Evolutionary conservation across 345 rosid genomes (phyloP).

Genomic region (Gynandropsis gynandra): DNA sequence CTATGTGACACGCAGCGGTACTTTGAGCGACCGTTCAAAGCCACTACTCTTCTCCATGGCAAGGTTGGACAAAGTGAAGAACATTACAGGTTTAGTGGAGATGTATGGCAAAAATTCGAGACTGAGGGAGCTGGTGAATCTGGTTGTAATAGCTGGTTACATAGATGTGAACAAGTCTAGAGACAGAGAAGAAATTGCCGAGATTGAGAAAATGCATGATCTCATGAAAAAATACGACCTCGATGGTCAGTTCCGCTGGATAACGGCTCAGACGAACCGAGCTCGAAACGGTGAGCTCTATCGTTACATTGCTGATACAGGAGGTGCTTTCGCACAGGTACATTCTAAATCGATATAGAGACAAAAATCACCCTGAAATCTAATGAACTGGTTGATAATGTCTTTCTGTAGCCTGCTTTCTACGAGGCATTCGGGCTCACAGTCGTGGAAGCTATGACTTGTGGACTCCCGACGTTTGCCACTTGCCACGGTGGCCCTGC

Average conservation of each 20-base stretch:
- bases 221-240: conserved; percentile 58
- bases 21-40: conserved; percentile 62
- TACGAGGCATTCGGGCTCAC: conserved; percentile 99
- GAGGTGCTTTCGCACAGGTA: conserved; percentile 93
- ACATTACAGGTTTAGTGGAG: conserved; percentile 90
- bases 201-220: conserved; percentile 83
- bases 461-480: conserved; percentile 93
- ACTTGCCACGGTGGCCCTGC: conserved; percentile 97
- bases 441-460: conserved; percentile 97
- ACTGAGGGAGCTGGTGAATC: conserved; percentile 82
- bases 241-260: conserved; percentile 92
- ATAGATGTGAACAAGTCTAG: conserved; percentile 67
- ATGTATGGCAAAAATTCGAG: conserved; percentile 53
- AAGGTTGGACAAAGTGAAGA: conserved; percentile 85
- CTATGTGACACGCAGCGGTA: conserved; percentile 44
- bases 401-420: conserved; percentile 72
- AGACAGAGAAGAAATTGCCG: conserved; percentile 92
- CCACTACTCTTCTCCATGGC: conserved; percentile 97
- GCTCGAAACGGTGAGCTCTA: conserved; percentile 95
- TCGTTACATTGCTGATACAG: conserved; percentile 82
- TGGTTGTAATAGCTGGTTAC: conserved; percentile 83
- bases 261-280: conserved; percentile 79
- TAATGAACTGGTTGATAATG: neutral
- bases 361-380: neutral
- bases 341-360: neutral